Evolutionary conservation across 2,329 filamentous ascomycete genomes (phyloP).

Genomic region (Lasiodiplodia theobromae): DNA sequence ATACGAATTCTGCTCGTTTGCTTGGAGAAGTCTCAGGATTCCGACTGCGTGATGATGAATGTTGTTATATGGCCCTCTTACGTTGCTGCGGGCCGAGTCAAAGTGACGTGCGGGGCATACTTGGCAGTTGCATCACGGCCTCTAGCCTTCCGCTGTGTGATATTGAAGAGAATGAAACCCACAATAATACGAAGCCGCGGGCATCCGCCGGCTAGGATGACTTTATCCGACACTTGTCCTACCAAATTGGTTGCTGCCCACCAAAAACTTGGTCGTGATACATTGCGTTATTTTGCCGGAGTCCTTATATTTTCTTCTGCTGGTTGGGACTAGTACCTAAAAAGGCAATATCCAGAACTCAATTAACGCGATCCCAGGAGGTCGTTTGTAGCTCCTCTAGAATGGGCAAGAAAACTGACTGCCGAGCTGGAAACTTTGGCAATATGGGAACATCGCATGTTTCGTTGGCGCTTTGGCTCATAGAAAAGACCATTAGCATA

Average conservation of each 20-base stretch:
- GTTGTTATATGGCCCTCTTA: not conserved
- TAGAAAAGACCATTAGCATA: not conserved
- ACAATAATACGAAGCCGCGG: not conserved
- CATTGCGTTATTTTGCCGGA: not conserved
- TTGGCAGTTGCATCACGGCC: slow-evolving; percentile 1
- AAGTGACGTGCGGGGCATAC: slow-evolving; percentile 17
- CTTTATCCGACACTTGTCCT: not conserved
- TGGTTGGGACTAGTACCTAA: slow-evolving; percentile 2
- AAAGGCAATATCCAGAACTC: not conserved
- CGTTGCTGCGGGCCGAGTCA: not conserved
- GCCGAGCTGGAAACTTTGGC: not conserved
- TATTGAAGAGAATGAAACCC: not conserved
- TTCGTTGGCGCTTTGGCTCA: not conserved
- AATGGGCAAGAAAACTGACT: not conserved
- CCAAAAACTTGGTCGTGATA: not conserved
- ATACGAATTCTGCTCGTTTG: not conserved
- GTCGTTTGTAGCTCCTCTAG: not conserved
- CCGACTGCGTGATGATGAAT: not conserved
- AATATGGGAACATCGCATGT: not conserved
- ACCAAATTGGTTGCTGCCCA: not conserved
- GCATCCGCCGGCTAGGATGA: not conserved
- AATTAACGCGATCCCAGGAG: not conserved
- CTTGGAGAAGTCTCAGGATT: not conserved
- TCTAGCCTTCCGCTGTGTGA: not conserved
- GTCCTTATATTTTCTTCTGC: not conserved